Percentiles rank a stretch among this genome's conserved stretches.
phyloP scores from a whole-genome alignment of 1,284 basidiomycete species.

The Apiotrichum brassicae region DNA sequence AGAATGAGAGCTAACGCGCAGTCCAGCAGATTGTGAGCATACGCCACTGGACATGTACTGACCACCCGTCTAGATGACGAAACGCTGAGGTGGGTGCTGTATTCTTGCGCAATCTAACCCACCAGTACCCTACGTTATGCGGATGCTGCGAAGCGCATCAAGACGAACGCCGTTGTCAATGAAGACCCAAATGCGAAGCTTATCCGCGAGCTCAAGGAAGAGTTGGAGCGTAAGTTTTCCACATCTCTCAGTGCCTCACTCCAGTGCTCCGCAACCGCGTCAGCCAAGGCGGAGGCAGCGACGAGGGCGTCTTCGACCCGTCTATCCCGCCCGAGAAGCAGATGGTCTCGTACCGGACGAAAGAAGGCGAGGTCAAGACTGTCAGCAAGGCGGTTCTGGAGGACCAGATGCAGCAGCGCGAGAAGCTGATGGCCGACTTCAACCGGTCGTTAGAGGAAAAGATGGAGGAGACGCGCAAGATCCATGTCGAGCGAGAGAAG shows the following conservation, averaged over 20 bases:
- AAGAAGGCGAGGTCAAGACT: slow-evolving; percentile 87
- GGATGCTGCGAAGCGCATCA: slow-evolving; percentile 98
- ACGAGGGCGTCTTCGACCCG: slow-evolving; percentile 77
- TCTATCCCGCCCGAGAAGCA: slow-evolving; percentile 88
- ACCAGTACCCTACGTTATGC: slow-evolving; percentile 64
- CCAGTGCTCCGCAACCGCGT: slow-evolving; percentile 35
- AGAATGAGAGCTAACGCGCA: slow-evolving; percentile 7
- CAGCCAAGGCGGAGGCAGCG: slow-evolving; percentile 51
- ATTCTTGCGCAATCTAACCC: neutral
- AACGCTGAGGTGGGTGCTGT: slow-evolving; percentile 60
- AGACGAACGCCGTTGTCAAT: slow-evolving; percentile 98
- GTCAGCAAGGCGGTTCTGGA: slow-evolving; percentile 95
- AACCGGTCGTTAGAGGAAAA: slow-evolving; percentile 99
- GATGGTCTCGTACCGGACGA: slow-evolving; percentile 88
- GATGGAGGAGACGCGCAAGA: slow-evolving; percentile 79
- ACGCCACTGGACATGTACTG: neutral
- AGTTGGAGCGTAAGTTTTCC: slow-evolving; percentile 67
- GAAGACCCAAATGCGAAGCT: slow-evolving; percentile 99
- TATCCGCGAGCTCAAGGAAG: slow-evolving; percentile 96
- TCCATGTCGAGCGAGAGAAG: slow-evolving; percentile 93
- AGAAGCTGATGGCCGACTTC: slow-evolving; percentile 92
- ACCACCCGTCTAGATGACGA: slow-evolving; percentile 63
- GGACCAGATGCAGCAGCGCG: slow-evolving; percentile 91
- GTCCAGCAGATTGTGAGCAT: slow-evolving; percentile 63
- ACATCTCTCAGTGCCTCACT: neutral